Base-by-base conservation (phyloP, 352 stramenopile species). In the Elongisporangium prolatum region DNA sequence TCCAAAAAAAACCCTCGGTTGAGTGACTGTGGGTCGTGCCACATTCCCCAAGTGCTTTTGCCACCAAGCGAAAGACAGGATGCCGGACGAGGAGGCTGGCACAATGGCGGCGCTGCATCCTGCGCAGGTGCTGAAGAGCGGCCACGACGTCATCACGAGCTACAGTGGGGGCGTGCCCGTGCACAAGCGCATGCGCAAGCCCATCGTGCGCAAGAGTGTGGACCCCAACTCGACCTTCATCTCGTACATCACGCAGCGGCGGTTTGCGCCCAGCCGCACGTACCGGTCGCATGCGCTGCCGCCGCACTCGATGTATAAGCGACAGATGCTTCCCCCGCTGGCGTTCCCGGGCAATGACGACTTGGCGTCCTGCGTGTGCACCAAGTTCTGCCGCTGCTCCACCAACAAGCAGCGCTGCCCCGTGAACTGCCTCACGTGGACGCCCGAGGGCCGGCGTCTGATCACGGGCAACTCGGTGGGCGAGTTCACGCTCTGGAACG, bases 401-500 rank as follows among this genome's bases (percentile, higher is more conserved):
- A 95, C 82, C 22, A 97, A 97, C 72, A 97, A 97, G 66, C 86
- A 96, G 71, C 86, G 91, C 11, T 97, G 84, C 54, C 88, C 89
- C 1, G 88, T 98, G 34, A 97, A 97, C 70, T 95, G 83, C 70
- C 79, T 99, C 50, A 97, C 84, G 64, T 99, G 96, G 96, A 98
- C 95, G 34, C 97, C 96, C 10, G 96, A 98, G 60, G 96, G 93
- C 20, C 86, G 93, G 25, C 89, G 93, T 22, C 74, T 98, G 50
- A 96, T 99, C 74, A 99, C 97, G 9, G 97, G 94, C 57, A 98
- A 98, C 71, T 97, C 96, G 65, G 96, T 98, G 56, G 96, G 96
- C 48, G 91, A 97, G 72, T 98, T 99, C 71, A 99, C 95, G 55
- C 80, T 99, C 50, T 99, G 97, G 97, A 98, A 98, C 69, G 95